Conservation (phyloP, 2,329 filamentous ascomycete species). For the Phyllosticta citrichinensis region DNA sequence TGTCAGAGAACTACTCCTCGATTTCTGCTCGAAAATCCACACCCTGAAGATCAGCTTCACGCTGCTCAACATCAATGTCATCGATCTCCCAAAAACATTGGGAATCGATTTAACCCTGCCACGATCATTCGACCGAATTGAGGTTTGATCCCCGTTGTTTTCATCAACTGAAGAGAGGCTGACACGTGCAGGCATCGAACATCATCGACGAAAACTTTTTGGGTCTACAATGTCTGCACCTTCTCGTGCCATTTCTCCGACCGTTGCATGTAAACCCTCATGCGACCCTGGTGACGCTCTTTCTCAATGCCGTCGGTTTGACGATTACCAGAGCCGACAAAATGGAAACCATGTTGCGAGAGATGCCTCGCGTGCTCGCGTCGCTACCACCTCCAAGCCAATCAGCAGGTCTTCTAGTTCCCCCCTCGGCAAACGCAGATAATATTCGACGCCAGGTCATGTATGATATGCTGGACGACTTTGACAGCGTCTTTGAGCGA, state of each 20-base stretch:
- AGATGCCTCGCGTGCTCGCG: neutral
- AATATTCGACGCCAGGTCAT: neutral
- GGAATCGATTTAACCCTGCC: neutral
- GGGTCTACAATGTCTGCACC: slow-evolving; percentile 19
- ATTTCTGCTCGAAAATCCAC: slow-evolving; percentile 22
- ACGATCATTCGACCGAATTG: slow-evolving; percentile 27
- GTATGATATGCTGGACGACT: slow-evolving; percentile 5
- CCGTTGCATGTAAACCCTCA: slow-evolving; percentile 23
- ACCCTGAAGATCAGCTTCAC: slow-evolving; percentile 18
- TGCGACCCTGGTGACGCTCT: slow-evolving; percentile 34
- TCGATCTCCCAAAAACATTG: neutral
- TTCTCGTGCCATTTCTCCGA: slow-evolving; percentile 27
- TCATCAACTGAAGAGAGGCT: neutral
- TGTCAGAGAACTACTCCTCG: slow-evolving; percentile 20
- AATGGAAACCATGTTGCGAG: neutral
- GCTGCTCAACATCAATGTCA: slow-evolving; percentile 20
- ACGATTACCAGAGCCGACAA: slow-evolving; percentile 11
- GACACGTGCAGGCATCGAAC: slow-evolving; percentile 26
- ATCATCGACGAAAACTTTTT: slow-evolving; percentile 29
- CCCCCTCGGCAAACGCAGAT: neutral
- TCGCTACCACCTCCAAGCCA: neutral
- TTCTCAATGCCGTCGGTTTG: slow-evolving; percentile 27
- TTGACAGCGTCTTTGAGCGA: neutral
- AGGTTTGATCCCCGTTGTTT: slow-evolving; percentile 19
- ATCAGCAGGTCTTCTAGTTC: neutral